Evolutionary conservation across 495 filamentous ascomycete genomes (phyloP).

Genomic region (Immersiella caudata): DNA sequence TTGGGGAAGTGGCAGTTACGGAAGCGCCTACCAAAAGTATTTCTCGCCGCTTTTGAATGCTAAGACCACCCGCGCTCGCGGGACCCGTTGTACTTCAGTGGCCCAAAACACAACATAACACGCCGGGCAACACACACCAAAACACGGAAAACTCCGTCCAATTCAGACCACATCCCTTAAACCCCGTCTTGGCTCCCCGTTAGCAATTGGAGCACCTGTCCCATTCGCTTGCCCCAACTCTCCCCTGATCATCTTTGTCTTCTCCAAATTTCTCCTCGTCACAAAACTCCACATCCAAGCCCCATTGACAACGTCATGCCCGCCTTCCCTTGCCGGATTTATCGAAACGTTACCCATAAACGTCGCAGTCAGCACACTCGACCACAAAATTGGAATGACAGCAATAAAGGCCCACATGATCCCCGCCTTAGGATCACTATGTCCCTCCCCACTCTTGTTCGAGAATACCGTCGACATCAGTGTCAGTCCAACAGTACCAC

Average conservation of each 20-base stretch:
- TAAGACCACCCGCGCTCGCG: no score
- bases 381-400: constrained; percentile 56
- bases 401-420: constrained; percentile 61
- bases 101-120: no score
- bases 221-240: background rate
- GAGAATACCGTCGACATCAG: constrained; percentile 66
- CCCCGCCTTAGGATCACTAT: constrained; percentile 40
- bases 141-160: no score
- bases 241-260: constrained; percentile 32
- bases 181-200: no score
- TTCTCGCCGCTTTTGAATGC: no score
- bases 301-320: constrained; percentile 32
- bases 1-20: no score
- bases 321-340: constrained; percentile 16
- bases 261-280: constrained; percentile 28
- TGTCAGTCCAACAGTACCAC: constrained; percentile 59
- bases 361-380: constrained; percentile 44
- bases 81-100: no score
- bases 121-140: no score
- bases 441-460: constrained; percentile 43
- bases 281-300: constrained; percentile 31
- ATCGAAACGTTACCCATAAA: constrained; percentile 61
- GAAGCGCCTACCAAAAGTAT: no score
- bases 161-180: no score
- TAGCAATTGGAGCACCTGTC: no score